Base-by-base conservation (phyloP, 345 rosid genomes). In the Populus deltoides region DNA sequence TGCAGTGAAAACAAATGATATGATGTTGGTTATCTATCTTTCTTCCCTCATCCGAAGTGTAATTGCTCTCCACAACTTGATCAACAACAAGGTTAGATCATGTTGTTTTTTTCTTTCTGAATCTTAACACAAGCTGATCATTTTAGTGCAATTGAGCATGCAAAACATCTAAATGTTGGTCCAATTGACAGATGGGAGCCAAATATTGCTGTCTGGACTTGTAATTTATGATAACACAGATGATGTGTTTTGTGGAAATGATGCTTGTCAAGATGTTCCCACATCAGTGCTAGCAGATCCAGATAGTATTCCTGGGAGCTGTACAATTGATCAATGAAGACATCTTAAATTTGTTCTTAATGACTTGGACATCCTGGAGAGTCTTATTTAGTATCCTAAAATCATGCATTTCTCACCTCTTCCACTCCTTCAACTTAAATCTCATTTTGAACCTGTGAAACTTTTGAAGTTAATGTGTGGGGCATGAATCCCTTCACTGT, bases 31-130 rank as follows among this genome's bases (percentile, higher is more conserved):
- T 25, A 91, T 88, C 55, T 91, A 91, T 80, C 88, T 93, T 68
- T 90, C 96, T 27, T 93, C 97, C 63, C 92, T 93, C 74, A 89
- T 90, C 71, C 86, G 96, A 72, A 91, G 96, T 76, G 93, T 91
- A 55, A 90, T 95, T 68, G 99, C 99, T 0, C 93, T 95, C 53
- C 98, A 95, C 83, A 93, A 92, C 88, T 87, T 92, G 96, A 95
- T 95, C 86, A 93, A 90, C 83, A 91, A 95, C 86, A 95, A 95
- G 96, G 99, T 93, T 45, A 71, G 79, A 68, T 27, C 2, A 13
- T 59, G 61, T 36, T 62, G 12, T 17, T 24, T 69, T 33, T 39
- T n/a, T 2, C 53, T 35, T 41, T 13, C 13, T 38, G 20, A 16
- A 27, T 76, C 22, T 57, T 16, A 2, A 51, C 22, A 20, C n/a